Conservation (phyloP, 257 asterid species). For the Nicotiana undulata region DNA sequence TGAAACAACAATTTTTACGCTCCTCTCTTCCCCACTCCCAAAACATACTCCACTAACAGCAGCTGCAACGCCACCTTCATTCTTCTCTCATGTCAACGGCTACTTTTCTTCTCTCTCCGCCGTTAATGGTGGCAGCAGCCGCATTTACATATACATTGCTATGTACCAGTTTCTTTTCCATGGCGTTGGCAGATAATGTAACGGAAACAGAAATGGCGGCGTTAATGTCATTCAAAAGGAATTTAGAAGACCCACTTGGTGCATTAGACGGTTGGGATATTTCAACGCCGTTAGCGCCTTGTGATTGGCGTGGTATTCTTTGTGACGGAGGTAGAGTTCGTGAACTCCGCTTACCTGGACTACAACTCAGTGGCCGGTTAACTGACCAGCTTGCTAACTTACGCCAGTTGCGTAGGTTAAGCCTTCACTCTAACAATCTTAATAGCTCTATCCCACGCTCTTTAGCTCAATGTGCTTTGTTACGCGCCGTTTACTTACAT, state of each 20-base stretch:
- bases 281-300: conserved; percentile 48
- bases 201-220: conserved; percentile 46
- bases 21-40: conserved; percentile 6
- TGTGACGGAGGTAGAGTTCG: conserved; percentile 37
- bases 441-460: conserved; percentile 49
- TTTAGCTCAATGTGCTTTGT: conserved; percentile 35
- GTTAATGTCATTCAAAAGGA: conserved; percentile 29
- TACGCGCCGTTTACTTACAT: conserved; percentile 44
- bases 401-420: conserved; percentile 54
- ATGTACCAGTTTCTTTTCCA: neutral
- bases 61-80: neutral
- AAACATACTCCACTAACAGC: neutral
- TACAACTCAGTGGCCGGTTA: conserved; percentile 44
- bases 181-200: conserved; percentile 8
- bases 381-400: conserved; percentile 33
- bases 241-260: conserved; percentile 49
- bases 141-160: conserved; percentile 3
- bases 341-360: conserved; percentile 51
- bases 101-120: neutral
- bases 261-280: conserved; percentile 43
- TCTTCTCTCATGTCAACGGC: conserved; percentile 5
- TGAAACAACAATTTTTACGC: neutral
- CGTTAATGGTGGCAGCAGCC: conserved; percentile 6
- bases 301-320: conserved; percentile 68
- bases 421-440: conserved; percentile 47